Evolutionary conservation across 371 early-diverging fungal genomes (phyloP).

Genomic region (Choanephora cucurbitarum): DNA sequence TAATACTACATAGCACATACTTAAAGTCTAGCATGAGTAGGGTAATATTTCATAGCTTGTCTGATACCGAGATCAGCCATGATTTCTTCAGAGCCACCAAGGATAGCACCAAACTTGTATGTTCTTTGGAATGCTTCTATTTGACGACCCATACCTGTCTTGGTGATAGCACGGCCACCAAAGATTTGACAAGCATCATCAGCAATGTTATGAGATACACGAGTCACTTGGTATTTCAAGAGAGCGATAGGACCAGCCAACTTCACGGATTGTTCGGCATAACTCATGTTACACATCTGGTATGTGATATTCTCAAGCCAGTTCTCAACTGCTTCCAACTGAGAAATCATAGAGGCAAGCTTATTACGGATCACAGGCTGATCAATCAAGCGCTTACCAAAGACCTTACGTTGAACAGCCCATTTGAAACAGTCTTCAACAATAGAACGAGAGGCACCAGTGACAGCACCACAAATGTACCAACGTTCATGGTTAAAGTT

Average conservation of each 20-base stretch:
- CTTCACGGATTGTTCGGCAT: constrained; percentile 58
- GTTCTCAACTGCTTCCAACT: constrained; percentile 59
- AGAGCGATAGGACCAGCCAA: constrained; percentile 73
- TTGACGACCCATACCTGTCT: constrained; percentile 63
- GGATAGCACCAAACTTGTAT: constrained; percentile 69
- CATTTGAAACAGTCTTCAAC: constrained; percentile 85
- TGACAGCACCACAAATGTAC: constrained; percentile 81
- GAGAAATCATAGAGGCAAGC: constrained; percentile 63
- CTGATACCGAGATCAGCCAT: constrained; percentile 55
- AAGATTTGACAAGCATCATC: constrained; percentile 75
- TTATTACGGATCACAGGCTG: constrained; percentile 69
- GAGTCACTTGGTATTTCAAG: constrained; percentile 60
- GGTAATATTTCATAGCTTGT: constrained; percentile 48
- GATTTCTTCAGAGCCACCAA: constrained; percentile 82
- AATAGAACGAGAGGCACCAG: constrained; percentile 76
- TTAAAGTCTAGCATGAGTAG: constrained; percentile 31
- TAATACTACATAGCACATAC: too few species aligned
- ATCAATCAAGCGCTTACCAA: constrained; percentile 74
- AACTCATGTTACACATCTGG: constrained; percentile 68
- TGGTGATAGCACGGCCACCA: constrained; percentile 67
- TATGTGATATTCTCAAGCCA: constrained; percentile 67
- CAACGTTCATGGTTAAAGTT: constrained; percentile 82
- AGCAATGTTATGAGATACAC: constrained; percentile 57
- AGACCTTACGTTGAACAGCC: constrained; percentile 84
- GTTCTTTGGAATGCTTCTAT: constrained; percentile 60